phyloP scores from a whole-genome alignment of 805 yeast species.

The Komagataella pastoris region DNA sequence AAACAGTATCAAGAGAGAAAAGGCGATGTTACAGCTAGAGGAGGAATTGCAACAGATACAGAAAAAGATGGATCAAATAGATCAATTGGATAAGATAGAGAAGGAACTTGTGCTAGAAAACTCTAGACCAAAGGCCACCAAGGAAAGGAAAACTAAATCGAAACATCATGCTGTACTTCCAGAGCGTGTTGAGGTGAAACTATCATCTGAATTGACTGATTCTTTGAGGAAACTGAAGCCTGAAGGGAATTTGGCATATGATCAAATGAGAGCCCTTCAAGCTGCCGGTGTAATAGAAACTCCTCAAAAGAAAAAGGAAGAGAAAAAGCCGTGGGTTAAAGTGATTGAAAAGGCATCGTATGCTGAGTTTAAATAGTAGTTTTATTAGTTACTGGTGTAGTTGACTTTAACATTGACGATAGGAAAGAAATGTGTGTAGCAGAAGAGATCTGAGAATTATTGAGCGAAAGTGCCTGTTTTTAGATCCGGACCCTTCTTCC shows the following conservation, averaged over 20 bases:
- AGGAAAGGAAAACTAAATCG: conserved; percentile 17
- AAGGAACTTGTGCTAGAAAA: conserved; percentile 3
- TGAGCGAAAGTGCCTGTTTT: background rate
- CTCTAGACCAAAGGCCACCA: background rate
- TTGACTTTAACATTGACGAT: background rate
- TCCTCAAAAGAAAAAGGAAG: conserved; percentile 55
- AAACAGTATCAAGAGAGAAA: conserved; percentile 52
- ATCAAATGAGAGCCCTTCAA: conserved; percentile 72
- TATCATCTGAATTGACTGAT: conserved; percentile 79
- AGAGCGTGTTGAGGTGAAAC: conserved; percentile 56
- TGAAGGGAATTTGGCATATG: conserved; percentile 79
- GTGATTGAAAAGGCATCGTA: conserved; percentile 87
- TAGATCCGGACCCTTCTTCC: background rate
- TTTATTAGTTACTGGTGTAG: background rate
- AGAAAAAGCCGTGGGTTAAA: conserved; percentile 57
- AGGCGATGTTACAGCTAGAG: conserved; percentile 44
- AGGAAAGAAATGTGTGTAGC: too few species aligned
- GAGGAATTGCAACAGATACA: conserved; percentile 41
- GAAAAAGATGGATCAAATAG: conserved; percentile 44
- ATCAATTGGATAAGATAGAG: conserved; percentile 33
- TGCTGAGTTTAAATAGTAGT: conserved; percentile 62
- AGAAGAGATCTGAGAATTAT: background rate
- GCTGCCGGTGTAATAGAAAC: conserved; percentile 80
- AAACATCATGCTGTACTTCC: conserved; percentile 25
- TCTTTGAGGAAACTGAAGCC: conserved; percentile 77